phyloP scores from a whole-genome alignment of 306 rosid species.

The Quercus gilva region DNA sequence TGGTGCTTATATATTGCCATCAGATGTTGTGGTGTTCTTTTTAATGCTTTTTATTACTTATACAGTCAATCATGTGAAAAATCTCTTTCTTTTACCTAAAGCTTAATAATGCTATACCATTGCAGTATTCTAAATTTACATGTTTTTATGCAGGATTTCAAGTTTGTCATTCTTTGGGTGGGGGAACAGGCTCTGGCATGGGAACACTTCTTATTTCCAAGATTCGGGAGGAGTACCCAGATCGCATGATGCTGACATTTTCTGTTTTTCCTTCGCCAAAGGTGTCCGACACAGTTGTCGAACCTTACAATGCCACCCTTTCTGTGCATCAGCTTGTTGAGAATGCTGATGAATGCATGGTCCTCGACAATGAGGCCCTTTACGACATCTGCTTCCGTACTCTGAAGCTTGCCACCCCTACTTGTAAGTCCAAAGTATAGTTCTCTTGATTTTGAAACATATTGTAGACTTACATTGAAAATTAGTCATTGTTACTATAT shows the following conservation, averaged over 20 bases:
- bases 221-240: slow-evolving; percentile 61
- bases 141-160: slow-evolving; percentile 35
- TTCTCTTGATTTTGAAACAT: background rate
- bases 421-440: slow-evolving; percentile 31
- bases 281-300: slow-evolving; percentile 54
- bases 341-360: slow-evolving; percentile 60
- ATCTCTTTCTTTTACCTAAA: background rate
- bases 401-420: slow-evolving; percentile 50
- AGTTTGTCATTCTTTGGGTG: slow-evolving; percentile 59
- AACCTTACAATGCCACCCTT: slow-evolving; percentile 55
- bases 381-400: slow-evolving; percentile 54
- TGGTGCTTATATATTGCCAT: background rate
- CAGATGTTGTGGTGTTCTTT: background rate
- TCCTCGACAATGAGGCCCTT: slow-evolving; percentile 53
- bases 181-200: slow-evolving; percentile 60
- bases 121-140: background rate
- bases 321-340: slow-evolving; percentile 57
- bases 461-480: background rate
- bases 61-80: background rate
- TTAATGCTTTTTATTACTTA: background rate
- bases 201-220: slow-evolving; percentile 57
- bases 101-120: background rate
- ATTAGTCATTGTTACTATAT: background rate
- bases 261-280: slow-evolving; percentile 58
- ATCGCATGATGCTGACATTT: slow-evolving; percentile 58